Base-by-base conservation (phyloP, 306 rosid species). In the Inga oerstediana region DNA sequence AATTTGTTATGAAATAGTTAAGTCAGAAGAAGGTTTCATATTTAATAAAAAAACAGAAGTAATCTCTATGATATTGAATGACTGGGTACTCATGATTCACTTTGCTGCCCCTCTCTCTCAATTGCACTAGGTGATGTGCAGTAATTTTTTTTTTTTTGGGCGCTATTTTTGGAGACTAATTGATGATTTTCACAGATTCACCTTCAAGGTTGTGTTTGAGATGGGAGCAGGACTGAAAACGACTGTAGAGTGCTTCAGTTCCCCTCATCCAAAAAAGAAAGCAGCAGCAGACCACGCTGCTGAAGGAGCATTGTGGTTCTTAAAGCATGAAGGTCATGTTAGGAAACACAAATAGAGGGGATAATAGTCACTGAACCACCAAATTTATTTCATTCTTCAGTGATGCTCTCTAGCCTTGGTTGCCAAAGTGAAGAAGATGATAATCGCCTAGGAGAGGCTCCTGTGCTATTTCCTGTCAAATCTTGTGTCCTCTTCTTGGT, bases 291-390 rank as follows among this genome's bases (percentile, higher is more conserved):
- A 91, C 56, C 82, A 90, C 0, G 91, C 93, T 14, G 95, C 92
- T 34, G 92, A 91, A 85, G 95, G 91, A 58, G 95, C 90, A 2
- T 74, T 93, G 74, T 91, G 92, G 92, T 90, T 83, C 83, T 79
- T 93, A 62, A 86, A 88, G 83, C 79, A 82, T 62, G 1, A 13
- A 72, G 87, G 85, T 62, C 88, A 35, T 84, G 58, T 58, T 64
- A 8, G 69, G 41, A 86, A 88, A 70, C 75, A 74, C 56, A 46
- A 77, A 72, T 17, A 78, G 68, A 61, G 22, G 76, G 35, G 82
- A 32, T 32, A 79, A 58, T 48, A 78, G 41, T 16, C 49, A 71
- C 79, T 85, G 78, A 48, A 14, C 81, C 15, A 43, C 83, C 51
- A 59, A 69, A 82, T 80, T 39, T 24, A 58, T 78, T 79, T 89